Base-by-base conservation (phyloP, 2,329 filamentous ascomycete genomes). In the Chaetomiaceae sp. region DNA sequence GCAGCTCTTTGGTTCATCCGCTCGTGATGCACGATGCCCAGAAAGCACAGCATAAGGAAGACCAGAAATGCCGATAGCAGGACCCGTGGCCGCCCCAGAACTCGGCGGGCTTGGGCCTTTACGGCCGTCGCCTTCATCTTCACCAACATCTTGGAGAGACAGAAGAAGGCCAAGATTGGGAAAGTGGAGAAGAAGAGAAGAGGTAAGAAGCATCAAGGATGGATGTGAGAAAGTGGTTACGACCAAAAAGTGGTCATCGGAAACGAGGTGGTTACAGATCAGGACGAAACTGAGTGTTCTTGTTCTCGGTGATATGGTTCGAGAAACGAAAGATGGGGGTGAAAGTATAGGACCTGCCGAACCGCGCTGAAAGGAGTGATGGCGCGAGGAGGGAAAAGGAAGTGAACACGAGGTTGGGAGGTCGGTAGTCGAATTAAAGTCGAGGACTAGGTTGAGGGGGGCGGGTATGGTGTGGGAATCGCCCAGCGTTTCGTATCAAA, bases 81-180 rank as follows among this genome's bases (percentile, higher is more conserved):
- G 3, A 46, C n/a, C 33, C 52, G 53, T 31, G 55, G 54, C 37
- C 58, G 58, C 20, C 44, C 43, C 33, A 59, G 39, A n/a, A 55
- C 56, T 37, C 58, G 55, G 34, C 58, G 55, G 19, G 53, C 49
- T 27, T 55, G 53, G 19, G 33, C 13, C 16, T 52, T 55, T 4
- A 54, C 48, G 37, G 50, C 45, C n/a, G 31, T 34, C 20, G 54
- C 50, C 35, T 56, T 57, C 40, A 51, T 48, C 35, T 56, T 57
- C 40, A 51, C 46, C 35, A 56, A 34, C 56, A 58, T 55, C 16
- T 39, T 49, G 41, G 35, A 21, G 40, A 23, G 31, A 14, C 12
- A 38, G 33, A 7, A 34, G 1, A 4, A 16, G 20, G 21, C 25
- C 39, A 16, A 16, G n/a, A 16, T n/a, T 17, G 33, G 16, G 20